Conservation (phyloP, 2,329 filamentous ascomycete genomes). For the Daldinia sp. region DNA sequence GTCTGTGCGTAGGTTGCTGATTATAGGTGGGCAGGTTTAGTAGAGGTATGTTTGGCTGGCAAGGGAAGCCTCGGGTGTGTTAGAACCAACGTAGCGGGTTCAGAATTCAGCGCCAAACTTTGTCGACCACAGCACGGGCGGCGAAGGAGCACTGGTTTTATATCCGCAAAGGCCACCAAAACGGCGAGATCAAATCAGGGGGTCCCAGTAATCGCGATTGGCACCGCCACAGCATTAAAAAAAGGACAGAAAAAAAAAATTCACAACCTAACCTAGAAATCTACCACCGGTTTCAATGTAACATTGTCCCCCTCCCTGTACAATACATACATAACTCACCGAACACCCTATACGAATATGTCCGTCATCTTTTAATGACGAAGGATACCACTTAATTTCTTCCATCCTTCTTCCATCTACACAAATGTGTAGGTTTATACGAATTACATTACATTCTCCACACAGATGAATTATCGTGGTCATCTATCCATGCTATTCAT, state of each 20-base stretch:
- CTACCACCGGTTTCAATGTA: slow-evolving; percentile 20
- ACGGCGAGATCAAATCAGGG: slow-evolving; percentile 45
- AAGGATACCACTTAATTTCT: slow-evolving; percentile 15
- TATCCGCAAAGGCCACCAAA: slow-evolving; percentile 46
- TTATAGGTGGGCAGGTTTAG: not conserved
- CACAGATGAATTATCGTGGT: not conserved
- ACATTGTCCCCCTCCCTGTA: slow-evolving; percentile 1
- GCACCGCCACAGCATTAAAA: slow-evolving; percentile 39
- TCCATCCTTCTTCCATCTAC: slow-evolving; percentile 19
- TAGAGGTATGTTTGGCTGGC: not conserved
- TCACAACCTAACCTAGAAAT: slow-evolving; percentile 11
- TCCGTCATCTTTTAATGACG: slow-evolving; percentile 4
- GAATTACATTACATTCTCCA: slow-evolving; percentile 9
- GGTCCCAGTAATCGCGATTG: slow-evolving; percentile 42
- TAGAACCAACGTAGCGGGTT: slow-evolving; percentile 39
- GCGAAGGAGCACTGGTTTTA: slow-evolving; percentile 50
- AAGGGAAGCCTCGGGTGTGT: slow-evolving; percentile 20
- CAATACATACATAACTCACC: slow-evolving; percentile 17
- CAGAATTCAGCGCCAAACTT: slow-evolving; percentile 39
- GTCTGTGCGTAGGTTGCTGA: slow-evolving; percentile 14
- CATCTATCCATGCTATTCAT: not conserved
- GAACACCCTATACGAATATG: slow-evolving; percentile 20
- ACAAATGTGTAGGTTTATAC: slow-evolving; percentile 1
- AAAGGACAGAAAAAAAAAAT: slow-evolving; percentile 11
- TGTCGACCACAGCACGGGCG: slow-evolving; percentile 41